Evolutionary conservation across 2,329 filamentous ascomycete genomes (phyloP).

Genomic region (Calonectria hongkongensis): DNA sequence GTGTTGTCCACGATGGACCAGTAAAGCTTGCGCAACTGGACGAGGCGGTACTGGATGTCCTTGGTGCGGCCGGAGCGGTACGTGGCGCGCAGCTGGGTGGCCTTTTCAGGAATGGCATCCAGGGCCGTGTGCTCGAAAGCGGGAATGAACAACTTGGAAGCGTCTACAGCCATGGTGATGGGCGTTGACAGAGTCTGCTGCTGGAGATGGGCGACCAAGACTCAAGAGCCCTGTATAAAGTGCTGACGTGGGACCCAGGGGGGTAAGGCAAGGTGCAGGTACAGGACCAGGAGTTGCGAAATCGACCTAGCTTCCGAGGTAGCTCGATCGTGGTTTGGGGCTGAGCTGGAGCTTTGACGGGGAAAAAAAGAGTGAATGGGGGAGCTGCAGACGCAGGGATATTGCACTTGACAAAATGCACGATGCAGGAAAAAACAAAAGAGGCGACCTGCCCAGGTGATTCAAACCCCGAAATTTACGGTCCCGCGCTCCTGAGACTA

Average conservation of each 20-base stretch:
- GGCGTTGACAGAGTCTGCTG: not conserved
- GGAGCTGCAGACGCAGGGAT: not conserved
- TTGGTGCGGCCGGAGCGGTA: conserved; percentile 89
- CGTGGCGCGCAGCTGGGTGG: conserved; percentile 77
- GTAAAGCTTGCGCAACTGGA: conserved; percentile 94
- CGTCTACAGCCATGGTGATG: conserved; percentile 61
- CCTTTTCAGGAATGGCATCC: conserved; percentile 78
- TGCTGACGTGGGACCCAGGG: conserved; percentile 36
- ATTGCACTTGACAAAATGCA: not conserved
- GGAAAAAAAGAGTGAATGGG: not conserved
- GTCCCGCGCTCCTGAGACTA: not conserved
- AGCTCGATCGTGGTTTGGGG: not conserved
- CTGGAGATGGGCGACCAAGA: conserved; percentile 20
- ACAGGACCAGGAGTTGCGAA: not conserved
- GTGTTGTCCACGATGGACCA: conserved; percentile 91
- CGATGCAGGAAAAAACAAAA: not conserved
- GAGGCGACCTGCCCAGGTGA: not conserved
- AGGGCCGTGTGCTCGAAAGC: conserved; percentile 77
- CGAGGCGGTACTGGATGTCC: conserved; percentile 85
- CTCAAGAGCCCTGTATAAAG: conserved; percentile 1
- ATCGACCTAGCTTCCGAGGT: not conserved
- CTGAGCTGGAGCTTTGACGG: not conserved
- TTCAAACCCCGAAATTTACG: not conserved
- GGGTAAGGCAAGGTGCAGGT: not conserved
- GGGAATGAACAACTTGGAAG: conserved; percentile 62